Evolutionary conservation across 768 basidiomycete species (phyloP).

Genomic region (Suillus tomentosus): DNA sequence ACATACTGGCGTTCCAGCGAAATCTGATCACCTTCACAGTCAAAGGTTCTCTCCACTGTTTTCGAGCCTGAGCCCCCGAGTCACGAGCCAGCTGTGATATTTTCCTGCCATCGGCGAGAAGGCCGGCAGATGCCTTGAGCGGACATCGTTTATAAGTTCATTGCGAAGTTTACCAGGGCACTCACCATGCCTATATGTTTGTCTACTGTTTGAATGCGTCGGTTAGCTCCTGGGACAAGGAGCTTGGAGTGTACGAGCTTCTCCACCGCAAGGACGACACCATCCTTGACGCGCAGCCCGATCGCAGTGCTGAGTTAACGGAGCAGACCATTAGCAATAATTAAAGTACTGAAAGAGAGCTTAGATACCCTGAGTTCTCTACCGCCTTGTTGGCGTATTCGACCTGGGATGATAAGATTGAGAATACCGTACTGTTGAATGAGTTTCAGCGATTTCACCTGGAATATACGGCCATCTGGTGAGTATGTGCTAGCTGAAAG

Average conservation of each 20-base stretch:
- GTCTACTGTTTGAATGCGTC: slow-evolving; percentile 92
- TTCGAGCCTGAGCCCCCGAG: slow-evolving; percentile 75
- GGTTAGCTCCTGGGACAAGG: slow-evolving; percentile 88
- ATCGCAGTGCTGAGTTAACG: slow-evolving; percentile 77
- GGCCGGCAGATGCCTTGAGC: slow-evolving; percentile 84
- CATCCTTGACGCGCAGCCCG: slow-evolving; percentile 92
- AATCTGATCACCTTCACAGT: slow-evolving; percentile 68
- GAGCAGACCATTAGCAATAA: slow-evolving; percentile 7
- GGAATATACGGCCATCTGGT: slow-evolving; percentile 97
- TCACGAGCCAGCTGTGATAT: slow-evolving; percentile 82
- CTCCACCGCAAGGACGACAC: slow-evolving; percentile 95
- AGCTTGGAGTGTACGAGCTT: slow-evolving; percentile 96
- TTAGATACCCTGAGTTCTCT: slow-evolving; percentile 89
- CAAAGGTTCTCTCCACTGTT: slow-evolving; percentile 70
- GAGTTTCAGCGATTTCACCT: slow-evolving; percentile 52
- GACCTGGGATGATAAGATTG: slow-evolving; percentile 52
- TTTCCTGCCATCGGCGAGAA: slow-evolving; percentile 92
- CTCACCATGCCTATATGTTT: slow-evolving; percentile 89
- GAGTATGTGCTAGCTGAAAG: slow-evolving; percentile 92
- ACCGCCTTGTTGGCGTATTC: slow-evolving; percentile 99
- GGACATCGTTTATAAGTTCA: slow-evolving; percentile 7
- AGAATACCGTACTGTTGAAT: neutral
- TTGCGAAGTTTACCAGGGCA: neutral
- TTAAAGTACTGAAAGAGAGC: neutral
- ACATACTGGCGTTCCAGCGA: slow-evolving; percentile 32